A percentile compares a stretch with the other conserved stretches of the same genome.
Evolutionary conservation across 345 rosid species (phyloP).

Genomic region (Barbarea vulgaris): DNA sequence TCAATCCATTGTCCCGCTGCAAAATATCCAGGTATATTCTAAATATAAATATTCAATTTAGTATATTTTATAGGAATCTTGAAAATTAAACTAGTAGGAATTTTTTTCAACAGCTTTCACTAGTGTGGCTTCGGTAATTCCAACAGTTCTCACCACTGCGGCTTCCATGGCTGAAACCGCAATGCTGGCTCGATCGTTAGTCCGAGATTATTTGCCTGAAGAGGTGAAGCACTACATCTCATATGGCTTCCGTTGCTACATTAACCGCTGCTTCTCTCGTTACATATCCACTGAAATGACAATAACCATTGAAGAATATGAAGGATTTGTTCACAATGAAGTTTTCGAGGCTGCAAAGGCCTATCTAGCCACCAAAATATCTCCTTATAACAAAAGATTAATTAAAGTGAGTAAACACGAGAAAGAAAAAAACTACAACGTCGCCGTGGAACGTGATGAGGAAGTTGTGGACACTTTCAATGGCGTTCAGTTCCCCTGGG

Average conservation of each 20-base stretch:
- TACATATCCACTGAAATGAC: conserved; percentile 52
- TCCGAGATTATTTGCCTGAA: conserved; percentile 47
- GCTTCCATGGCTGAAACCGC: conserved; percentile 60
- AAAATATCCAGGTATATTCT: too few relatives aligned
- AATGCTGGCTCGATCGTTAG: conserved; percentile 54
- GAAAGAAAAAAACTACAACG: conserved; percentile 50
- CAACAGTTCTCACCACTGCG: conserved; percentile 46
- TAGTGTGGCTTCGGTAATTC: too few relatives aligned
- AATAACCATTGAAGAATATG: conserved; percentile 50
- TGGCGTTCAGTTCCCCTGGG: conserved; percentile 60
- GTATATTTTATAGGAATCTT: too few relatives aligned
- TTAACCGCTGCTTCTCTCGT: conserved; percentile 35
- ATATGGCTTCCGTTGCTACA: conserved; percentile 37
- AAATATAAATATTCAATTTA: too few relatives aligned
- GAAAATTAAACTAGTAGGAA: too few relatives aligned
- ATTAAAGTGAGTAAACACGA: conserved; percentile 57
- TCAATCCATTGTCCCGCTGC: too few relatives aligned
- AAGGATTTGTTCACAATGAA: conserved; percentile 51
- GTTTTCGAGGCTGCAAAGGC: conserved; percentile 51
- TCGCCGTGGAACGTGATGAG: conserved; percentile 59
- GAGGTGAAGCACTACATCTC: conserved; percentile 42
- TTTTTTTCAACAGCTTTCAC: too few relatives aligned
- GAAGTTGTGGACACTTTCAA: conserved; percentile 52
- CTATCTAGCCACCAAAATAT: conserved; percentile 46
- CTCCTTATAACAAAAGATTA: conserved; percentile 42